Conservation (phyloP, 2,329 filamentous ascomycete species). For the Exophiala aquamarina region DNA sequence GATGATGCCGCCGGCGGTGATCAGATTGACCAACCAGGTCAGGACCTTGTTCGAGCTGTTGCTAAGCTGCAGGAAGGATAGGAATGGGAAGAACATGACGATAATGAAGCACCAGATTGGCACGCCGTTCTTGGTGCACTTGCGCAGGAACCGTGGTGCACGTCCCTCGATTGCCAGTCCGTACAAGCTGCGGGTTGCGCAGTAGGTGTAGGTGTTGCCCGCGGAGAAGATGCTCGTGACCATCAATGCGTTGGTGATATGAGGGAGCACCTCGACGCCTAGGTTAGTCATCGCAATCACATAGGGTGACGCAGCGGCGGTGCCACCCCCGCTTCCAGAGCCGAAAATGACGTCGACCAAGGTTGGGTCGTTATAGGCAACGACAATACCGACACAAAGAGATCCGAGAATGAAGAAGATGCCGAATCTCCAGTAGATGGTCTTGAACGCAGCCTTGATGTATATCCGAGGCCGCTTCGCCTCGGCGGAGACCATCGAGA, state of each 20-base stretch:
- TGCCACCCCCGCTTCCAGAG: slow-evolving; percentile 50
- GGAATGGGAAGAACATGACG: slow-evolving; percentile 54
- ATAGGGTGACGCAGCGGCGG: slow-evolving; percentile 61
- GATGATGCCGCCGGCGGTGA: slow-evolving; percentile 39
- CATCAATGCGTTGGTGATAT: slow-evolving; percentile 58
- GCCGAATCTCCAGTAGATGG: slow-evolving; percentile 74
- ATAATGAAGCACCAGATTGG: slow-evolving; percentile 59
- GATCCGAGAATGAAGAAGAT: slow-evolving; percentile 73
- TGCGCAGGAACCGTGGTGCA: slow-evolving; percentile 55
- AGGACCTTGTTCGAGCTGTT: slow-evolving; percentile 52
- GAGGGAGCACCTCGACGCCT: slow-evolving; percentile 53
- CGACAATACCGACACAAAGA: slow-evolving; percentile 67
- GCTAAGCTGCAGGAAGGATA: slow-evolving; percentile 55
- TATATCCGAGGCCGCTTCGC: slow-evolving; percentile 66
- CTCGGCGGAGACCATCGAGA: slow-evolving; percentile 62
- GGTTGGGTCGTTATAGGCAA: slow-evolving; percentile 63
- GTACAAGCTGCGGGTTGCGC: slow-evolving; percentile 54
- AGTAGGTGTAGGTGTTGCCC: slow-evolving; percentile 58
- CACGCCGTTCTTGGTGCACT: slow-evolving; percentile 61
- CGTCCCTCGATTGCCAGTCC: slow-evolving; percentile 54
- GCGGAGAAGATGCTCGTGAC: slow-evolving; percentile 57
- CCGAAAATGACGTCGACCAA: slow-evolving; percentile 40
- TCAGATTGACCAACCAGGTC: slow-evolving; percentile 55
- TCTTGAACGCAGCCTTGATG: slow-evolving; percentile 72
- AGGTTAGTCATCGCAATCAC: slow-evolving; percentile 63